Base-by-base conservation (phyloP, 2,329 filamentous ascomycete genomes). In the Trichoderma sp. region DNA sequence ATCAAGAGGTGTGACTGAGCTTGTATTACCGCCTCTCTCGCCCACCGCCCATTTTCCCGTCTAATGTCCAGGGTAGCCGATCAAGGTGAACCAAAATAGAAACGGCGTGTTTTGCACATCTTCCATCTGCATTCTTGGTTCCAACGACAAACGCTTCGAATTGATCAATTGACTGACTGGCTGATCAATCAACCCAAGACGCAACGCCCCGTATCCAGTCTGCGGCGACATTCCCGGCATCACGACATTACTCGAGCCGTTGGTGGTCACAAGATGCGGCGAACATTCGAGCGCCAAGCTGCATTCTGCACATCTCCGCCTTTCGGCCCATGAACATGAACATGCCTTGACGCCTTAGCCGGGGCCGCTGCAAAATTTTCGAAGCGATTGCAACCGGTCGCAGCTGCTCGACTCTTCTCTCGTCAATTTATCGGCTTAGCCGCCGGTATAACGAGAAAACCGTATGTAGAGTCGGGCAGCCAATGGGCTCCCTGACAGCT, bases 401-500 rank as follows among this genome's bases (percentile, higher is more conserved):
- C 5, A n/a, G 21, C 7, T 17, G 45, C 45, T 54, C 19, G 14
- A 21, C 5, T 15, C 24, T 19, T 5, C 45, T 54, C 51, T 39
- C 52, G 19, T 59, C 24, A 43, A 54, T 44, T 55, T 62, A 54
- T 62, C 59, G 50, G 47, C 59, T 50, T 63, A 63, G 59, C 59
- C 59, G 59, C 59, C 48, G 45, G 41, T 61, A 52, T 52, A 41
- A 34, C 15, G 28, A 14, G n/a, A 54, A 62, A 61, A 61, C 30
- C 30, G 30, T 30, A 7, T 30, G 30, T 30, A 9, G 30, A 7
- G 30, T 30, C 30, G 30, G 30, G 30, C 30, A 50, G 30, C 59
- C 59, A 63, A 63, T 63, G 48, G 50, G 61, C 51, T 57, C 51
- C 47, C 19, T 57, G 61, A 64, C 61, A 64, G 52, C 61, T 64